These are phyloP conservation scores for Jamesozyma lodderae DNA, from an alignment of 805 yeast genomes.

Conservation along the genomic window DNA sequence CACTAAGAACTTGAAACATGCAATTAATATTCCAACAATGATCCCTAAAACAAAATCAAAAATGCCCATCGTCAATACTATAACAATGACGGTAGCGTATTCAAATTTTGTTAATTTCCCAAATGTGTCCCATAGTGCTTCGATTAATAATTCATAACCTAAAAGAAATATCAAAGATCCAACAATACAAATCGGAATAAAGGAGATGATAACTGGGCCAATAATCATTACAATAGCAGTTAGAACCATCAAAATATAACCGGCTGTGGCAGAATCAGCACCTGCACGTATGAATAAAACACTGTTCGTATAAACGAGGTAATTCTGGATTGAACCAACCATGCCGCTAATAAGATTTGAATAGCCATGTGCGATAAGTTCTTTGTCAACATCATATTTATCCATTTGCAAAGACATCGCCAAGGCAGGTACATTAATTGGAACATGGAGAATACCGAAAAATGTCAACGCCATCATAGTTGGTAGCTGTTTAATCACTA, in stretches of 20 bases:
- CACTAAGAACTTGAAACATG: slow-evolving; percentile 91
- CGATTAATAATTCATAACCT: slow-evolving; percentile 84
- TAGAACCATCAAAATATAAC: slow-evolving; percentile 76
- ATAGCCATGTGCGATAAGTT: slow-evolving; percentile 88
- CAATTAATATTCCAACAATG: slow-evolving; percentile 78
- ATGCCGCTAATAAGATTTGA: slow-evolving; percentile 81
- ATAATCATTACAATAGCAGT: slow-evolving; percentile 73
- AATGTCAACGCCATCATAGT: slow-evolving; percentile 93
- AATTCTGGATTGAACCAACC: slow-evolving; percentile 85
- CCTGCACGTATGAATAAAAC: slow-evolving; percentile 90
- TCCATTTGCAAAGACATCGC: slow-evolving; percentile 86
- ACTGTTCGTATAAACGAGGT: slow-evolving; percentile 89
- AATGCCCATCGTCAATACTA: slow-evolving; percentile 91
- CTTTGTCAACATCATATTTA: slow-evolving; percentile 79
- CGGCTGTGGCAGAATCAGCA: slow-evolving; percentile 82
- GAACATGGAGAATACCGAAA: slow-evolving; percentile 92
- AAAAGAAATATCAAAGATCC: slow-evolving; percentile 83
- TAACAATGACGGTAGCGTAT: slow-evolving; percentile 72
- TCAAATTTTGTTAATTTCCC: slow-evolving; percentile 70
- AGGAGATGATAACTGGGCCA: slow-evolving; percentile 91
- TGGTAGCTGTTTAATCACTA: slow-evolving; percentile 63
- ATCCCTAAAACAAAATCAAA: slow-evolving; percentile 94
- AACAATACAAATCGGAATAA: slow-evolving; percentile 91
- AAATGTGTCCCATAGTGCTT: slow-evolving; percentile 76
- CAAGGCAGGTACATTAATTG: slow-evolving; percentile 94